Evolutionary conservation across 768 basidiomycete species (phyloP).

Genomic region (Tubosaeta brunneosetosa): DNA sequence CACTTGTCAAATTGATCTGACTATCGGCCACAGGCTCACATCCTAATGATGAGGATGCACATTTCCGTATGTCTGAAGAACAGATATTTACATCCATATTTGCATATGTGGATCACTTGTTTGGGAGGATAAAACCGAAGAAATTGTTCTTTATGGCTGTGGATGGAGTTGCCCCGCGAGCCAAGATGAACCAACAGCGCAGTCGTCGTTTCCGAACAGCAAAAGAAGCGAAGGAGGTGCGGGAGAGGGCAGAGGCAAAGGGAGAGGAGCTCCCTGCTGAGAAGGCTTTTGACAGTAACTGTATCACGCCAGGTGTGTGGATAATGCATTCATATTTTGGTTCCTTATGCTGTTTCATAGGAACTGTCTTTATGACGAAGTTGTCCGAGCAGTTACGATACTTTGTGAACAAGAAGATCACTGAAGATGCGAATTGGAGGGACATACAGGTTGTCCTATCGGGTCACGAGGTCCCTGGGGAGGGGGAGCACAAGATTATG

Average conservation of each 20-base stretch:
- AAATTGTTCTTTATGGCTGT: conserved; percentile 99
- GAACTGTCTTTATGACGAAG: conserved; percentile 92
- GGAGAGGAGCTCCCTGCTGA: conserved; percentile 90
- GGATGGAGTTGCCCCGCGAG: conserved; percentile 94
- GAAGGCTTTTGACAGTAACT: conserved; percentile 98
- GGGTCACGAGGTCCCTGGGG: conserved; percentile 97
- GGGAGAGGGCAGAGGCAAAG: conserved; percentile 81
- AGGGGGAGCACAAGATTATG: conserved; percentile 99
- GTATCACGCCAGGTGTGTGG: conserved; percentile 89
- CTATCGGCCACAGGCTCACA: conserved; percentile 61
- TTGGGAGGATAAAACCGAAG: conserved; percentile 95
- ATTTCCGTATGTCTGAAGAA: conserved; percentile 93
- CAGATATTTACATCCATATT: conserved; percentile 98
- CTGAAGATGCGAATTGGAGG: conserved; percentile 94
- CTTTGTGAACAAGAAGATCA: conserved; percentile 97
- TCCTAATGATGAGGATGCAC: conserved; percentile 93
- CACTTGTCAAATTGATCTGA: not conserved
- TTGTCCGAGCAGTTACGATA: conserved; percentile 92
- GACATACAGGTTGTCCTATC: conserved; percentile 89
- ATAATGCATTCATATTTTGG: not conserved
- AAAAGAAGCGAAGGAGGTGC: conserved; percentile 82
- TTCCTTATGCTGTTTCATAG: conserved; percentile 33
- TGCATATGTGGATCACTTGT: conserved; percentile 93
- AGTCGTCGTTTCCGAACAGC: conserved; percentile 91
- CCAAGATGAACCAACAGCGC: conserved; percentile 99